A percentile compares a stretch with the other conserved stretches of the same genome.
These are phyloP conservation scores for Verticillium dahliae DNA, from an alignment of 2,329 filamentous ascomycete species.

Conservation along the genomic window DNA sequence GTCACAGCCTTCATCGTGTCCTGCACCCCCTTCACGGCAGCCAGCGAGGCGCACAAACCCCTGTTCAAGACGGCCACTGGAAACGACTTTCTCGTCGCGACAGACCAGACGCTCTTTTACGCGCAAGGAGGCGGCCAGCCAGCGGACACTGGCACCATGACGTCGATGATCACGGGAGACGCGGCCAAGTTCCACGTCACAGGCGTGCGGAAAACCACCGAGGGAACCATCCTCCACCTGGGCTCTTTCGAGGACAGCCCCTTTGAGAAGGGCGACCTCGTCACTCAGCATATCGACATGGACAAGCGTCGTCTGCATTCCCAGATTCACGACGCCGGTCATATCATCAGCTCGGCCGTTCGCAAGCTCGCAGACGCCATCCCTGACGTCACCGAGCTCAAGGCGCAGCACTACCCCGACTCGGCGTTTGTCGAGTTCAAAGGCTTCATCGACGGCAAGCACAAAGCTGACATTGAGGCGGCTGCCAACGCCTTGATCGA, in stretches of 20 bases:
- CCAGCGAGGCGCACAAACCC: constrained; percentile 36
- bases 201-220: constrained; percentile 49
- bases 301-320: constrained; percentile 58
- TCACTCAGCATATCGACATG: constrained; percentile 53
- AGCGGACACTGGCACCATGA: constrained; percentile 57
- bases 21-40: neutral
- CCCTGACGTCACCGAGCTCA: constrained; percentile 54
- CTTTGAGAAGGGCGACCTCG: constrained; percentile 34
- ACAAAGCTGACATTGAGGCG: constrained; percentile 55
- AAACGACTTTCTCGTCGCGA: constrained; percentile 51
- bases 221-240: constrained; percentile 58
- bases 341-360: constrained; percentile 65
- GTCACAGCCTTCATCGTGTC: neutral
- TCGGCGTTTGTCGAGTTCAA: constrained; percentile 62
- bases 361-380: constrained; percentile 47
- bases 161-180: constrained; percentile 12
- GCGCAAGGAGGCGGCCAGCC: constrained; percentile 71
- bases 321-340: constrained; percentile 66
- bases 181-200: constrained; percentile 40
- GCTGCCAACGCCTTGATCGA: constrained; percentile 53
- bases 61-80: constrained; percentile 52
- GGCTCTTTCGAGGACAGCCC: constrained; percentile 40
- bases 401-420: constrained; percentile 66
- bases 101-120: constrained; percentile 65
- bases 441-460: constrained; percentile 58